Percentiles rank a stretch among this genome's conserved stretches.
Evolutionary conservation across 768 basidiomycete species (phyloP).

Genomic region (Filobasidium wieringae): DNA sequence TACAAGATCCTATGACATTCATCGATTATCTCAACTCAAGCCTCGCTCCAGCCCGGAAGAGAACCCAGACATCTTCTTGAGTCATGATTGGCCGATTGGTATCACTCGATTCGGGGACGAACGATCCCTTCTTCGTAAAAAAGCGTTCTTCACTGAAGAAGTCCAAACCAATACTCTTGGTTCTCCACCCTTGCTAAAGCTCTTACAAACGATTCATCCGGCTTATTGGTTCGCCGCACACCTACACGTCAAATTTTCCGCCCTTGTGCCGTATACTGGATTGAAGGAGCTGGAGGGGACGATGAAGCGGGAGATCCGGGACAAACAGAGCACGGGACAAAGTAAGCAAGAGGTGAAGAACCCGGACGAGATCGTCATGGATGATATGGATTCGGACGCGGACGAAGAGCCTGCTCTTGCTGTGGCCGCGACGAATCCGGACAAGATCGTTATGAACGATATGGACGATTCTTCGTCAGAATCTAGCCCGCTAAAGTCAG

Average conservation of each 20-base stretch:
- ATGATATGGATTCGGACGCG: conserved; percentile 23
- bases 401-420: background rate
- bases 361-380: conserved; percentile 35
- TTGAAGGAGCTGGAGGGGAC: background rate
- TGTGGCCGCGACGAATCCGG: conserved; percentile 4
- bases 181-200: conserved; percentile 70
- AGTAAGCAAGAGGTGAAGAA: conserved; percentile 29
- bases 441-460: conserved; percentile 11
- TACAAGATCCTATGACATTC: conserved; percentile 68
- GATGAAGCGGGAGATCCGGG: background rate
- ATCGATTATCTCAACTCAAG: conserved; percentile 43
- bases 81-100: conserved; percentile 88
- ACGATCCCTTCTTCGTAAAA: conserved; percentile 53
- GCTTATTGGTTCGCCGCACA: conserved; percentile 89
- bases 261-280: conserved; percentile 39
- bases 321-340: conserved; percentile 26
- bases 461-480: conserved; percentile 12
- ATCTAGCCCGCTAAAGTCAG: background rate
- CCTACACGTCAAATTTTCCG: conserved; percentile 76
- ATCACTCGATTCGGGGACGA: conserved; percentile 75
- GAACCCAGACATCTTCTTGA: conserved; percentile 57
- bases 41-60: conserved; percentile 20
- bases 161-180: conserved; percentile 58
- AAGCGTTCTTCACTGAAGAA: conserved; percentile 65
- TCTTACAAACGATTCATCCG: conserved; percentile 61